Conservation (phyloP, 2,329 filamentous ascomycete genomes). For the Alternaria gansuensis region DNA sequence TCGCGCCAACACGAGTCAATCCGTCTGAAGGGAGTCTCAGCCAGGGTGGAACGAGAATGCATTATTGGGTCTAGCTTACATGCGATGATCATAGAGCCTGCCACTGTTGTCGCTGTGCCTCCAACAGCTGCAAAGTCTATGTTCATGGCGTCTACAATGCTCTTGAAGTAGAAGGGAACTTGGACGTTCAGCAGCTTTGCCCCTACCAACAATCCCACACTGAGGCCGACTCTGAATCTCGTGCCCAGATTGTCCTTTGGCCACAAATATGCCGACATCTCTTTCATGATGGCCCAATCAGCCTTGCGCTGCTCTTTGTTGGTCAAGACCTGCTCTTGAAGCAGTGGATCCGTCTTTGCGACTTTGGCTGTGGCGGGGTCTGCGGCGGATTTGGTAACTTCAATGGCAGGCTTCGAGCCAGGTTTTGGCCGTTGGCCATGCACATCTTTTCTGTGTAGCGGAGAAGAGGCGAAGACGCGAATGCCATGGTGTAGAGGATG, state of each 20-base stretch:
- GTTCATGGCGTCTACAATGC: conserved; percentile 97
- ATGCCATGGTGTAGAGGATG: conserved; percentile 33
- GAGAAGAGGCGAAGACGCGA: conserved; percentile 57
- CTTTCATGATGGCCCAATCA: conserved; percentile 98
- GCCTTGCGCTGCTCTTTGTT: conserved; percentile 92
- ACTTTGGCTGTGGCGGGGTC: conserved; percentile 32
- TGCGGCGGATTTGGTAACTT: conserved; percentile 34
- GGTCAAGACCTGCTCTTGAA: conserved; percentile 70
- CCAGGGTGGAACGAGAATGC: conserved; percentile 10
- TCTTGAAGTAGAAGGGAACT: conserved; percentile 99
- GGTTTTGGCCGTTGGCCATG: conserved; percentile 44
- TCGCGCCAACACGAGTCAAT: conserved; percentile 84
- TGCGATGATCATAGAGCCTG: conserved; percentile 90
- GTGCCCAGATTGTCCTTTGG: conserved; percentile 86
- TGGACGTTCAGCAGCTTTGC: conserved; percentile 96
- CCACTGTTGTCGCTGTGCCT: conserved; percentile 88
- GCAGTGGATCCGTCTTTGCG: conserved; percentile 56
- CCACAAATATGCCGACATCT: conserved; percentile 97
- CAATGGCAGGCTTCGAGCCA: conserved; percentile 35
- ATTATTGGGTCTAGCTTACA: conserved; percentile 60
- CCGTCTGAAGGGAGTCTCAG: conserved; percentile 66
- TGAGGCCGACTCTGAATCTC: conserved; percentile 83
- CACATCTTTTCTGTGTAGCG: conserved; percentile 57
- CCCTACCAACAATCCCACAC: conserved; percentile 83
- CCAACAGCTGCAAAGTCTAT: conserved; percentile 86